A percentile compares a stretch with the other conserved stretches of the same genome.
Evolutionary conservation across 2,329 filamentous ascomycete genomes (phyloP).

Genomic region (Trichophyton benhamiae): DNA sequence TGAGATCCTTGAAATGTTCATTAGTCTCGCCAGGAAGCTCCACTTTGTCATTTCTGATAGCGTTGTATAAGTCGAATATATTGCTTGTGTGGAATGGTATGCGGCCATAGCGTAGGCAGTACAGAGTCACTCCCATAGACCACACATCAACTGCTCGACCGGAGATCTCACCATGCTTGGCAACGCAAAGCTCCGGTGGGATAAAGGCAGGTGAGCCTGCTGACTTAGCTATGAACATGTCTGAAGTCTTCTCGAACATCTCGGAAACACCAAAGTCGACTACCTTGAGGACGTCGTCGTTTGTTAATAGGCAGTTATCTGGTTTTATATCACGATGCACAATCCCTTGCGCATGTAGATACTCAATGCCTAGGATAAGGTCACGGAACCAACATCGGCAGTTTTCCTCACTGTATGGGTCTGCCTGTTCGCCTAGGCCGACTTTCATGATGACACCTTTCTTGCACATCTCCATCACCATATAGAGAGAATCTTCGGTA

Average conservation of each 20-base stretch:
- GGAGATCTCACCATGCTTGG: conserved; percentile 73
- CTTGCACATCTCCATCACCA: conserved; percentile 98
- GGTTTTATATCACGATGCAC: conserved; percentile 97
- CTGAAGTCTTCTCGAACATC: conserved; percentile 80
- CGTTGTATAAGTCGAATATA: conserved; percentile 77
- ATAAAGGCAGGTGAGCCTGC: conserved; percentile 91
- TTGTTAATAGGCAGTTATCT: conserved; percentile 82
- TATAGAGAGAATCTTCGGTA: conserved; percentile 89
- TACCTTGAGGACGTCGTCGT: conserved; percentile 88
- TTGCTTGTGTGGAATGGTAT: conserved; percentile 73
- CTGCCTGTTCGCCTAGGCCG: conserved; percentile 66
- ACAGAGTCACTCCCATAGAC: conserved; percentile 95
- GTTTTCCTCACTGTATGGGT: conserved; percentile 68
- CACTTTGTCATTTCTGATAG: conserved; percentile 62
- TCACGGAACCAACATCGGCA: conserved; percentile 92
- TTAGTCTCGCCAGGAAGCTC: conserved; percentile 52
- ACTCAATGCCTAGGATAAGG: conserved; percentile 87
- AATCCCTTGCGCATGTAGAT: conserved; percentile 85
- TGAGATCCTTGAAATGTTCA: conserved; percentile 59
- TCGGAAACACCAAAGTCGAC: conserved; percentile 99
- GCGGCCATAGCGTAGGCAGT: conserved; percentile 76
- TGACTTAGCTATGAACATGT: conserved; percentile 87
- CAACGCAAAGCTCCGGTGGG: conserved; percentile 80
- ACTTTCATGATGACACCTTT: conserved; percentile 97
- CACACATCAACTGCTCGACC: conserved; percentile 89